Conservation (phyloP, 306 rosid species). For the Bauhinia variegata region DNA sequence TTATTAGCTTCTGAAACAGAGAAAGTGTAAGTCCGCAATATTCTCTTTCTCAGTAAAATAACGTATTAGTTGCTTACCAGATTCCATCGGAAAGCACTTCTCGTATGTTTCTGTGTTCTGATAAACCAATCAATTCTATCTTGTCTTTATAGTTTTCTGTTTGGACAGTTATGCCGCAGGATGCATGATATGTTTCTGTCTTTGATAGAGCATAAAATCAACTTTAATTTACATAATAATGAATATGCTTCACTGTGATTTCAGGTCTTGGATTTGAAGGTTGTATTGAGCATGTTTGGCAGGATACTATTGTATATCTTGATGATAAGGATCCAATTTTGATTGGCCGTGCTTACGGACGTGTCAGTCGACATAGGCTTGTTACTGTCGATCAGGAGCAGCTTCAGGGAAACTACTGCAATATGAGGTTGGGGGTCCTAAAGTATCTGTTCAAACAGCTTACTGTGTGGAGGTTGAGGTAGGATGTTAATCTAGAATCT, state of each 20-base stretch:
- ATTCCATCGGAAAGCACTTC: conserved; percentile 11
- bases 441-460: conserved; percentile 97
- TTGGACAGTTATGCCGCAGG: conserved; percentile 15
- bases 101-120: conserved; percentile 22
- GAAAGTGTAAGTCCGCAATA: neutral
- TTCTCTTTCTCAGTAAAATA: conserved; percentile 1
- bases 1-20: conserved; percentile 1
- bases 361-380: conserved; percentile 92
- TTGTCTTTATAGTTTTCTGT: conserved; percentile 18
- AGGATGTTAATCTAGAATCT: conserved; percentile 44
- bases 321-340: conserved; percentile 73
- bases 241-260: conserved; percentile 35
- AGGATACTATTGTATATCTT: conserved; percentile 82
- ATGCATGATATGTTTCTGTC: conserved; percentile 4
- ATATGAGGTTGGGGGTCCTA: conserved; percentile 99
- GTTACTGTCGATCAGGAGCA: conserved; percentile 99
- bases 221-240: too few relatives aligned
- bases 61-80: neutral
- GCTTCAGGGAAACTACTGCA: conserved; percentile 97
- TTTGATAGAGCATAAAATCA: conserved; percentile 3
- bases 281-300: conserved; percentile 98
- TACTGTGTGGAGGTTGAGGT: conserved; percentile 99
- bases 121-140: too few relatives aligned
- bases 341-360: conserved; percentile 88
- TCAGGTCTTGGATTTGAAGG: conserved; percentile 95